Base-by-base conservation (phyloP, 768 basidiomycete genomes). In the Rubroboletus satanas region DNA sequence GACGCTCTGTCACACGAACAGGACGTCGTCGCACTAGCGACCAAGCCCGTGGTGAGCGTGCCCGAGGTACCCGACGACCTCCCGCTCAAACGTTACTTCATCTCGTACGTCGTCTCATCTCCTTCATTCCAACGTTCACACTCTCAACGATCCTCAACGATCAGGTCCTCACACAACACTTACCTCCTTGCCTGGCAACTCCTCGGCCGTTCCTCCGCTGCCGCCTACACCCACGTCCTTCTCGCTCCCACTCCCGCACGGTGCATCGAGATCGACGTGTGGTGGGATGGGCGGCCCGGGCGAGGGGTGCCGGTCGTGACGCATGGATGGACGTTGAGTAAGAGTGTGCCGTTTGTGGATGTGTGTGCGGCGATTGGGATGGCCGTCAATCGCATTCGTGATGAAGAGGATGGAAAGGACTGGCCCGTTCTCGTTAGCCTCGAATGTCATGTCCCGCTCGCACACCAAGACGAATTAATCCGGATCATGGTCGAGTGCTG, bases 221-320 rank as follows among this genome's bases (percentile, higher is more conserved):
- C 72, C 5, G 77, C 75, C 0, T 87, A 87, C 60, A 77, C 72
- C 3, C 77, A 82, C 56, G 82, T 85, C 29, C 68, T 85, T 17
- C 71, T 68, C 32, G 74, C 77, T 6, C 72, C 75, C 45, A 36
- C 45, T 2, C 45, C 52, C 5, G 80, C 77, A 9, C 77, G 83
- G 18, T 84, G 83, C 59, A 79, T 85, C 72, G 84, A 87, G 62
- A 83, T 86, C 47, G 84, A 87, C 58, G 83, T 84, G 8, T 87
- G 85, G 84, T 75, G 81, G 6, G 45, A 52, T 39, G 52, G 36
- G 21, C 78, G 79, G 0, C 69, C 73, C 7, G 73, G 76, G n/a
- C n/a, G 17, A 38, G 82, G 82, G 6, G 7, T 52, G 0, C 74
- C 79, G 12, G 68, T 83, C 47, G 83, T 85, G 32, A 85, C 81